phyloP scores from a whole-genome alignment of 345 rosid genomes.

The Corymbia maculata region DNA sequence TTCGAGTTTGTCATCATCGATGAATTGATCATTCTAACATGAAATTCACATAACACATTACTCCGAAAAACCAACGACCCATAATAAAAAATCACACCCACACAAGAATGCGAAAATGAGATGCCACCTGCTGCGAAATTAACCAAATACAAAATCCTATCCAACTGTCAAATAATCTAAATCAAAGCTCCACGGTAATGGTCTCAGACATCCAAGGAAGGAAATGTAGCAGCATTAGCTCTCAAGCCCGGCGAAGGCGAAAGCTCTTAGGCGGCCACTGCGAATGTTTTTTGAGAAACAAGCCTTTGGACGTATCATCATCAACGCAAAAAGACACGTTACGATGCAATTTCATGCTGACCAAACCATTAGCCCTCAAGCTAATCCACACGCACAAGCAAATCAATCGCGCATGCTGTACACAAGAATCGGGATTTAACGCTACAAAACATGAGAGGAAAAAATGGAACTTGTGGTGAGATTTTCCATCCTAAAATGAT shows the following conservation, averaged over 20 bases:
- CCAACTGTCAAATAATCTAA: neutral
- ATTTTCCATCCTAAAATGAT: neutral
- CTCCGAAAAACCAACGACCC: neutral
- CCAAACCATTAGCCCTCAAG: neutral
- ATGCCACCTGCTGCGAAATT: neutral
- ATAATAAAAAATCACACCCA: neutral
- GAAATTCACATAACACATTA: neutral
- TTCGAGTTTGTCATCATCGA: conserved; percentile 29
- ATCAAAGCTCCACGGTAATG: no score
- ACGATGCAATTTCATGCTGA: neutral
- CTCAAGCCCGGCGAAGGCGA: conserved; percentile 61
- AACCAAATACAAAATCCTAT: neutral
- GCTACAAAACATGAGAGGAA: neutral
- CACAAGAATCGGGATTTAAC: neutral
- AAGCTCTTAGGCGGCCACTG: conserved; percentile 90
- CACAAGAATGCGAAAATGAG: neutral
- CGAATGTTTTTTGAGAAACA: conserved; percentile 16
- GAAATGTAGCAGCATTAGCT: conserved; percentile 26
- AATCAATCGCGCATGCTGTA: neutral
- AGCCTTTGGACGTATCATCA: neutral
- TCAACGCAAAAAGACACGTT: neutral
- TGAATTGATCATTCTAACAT: neutral
- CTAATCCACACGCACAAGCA: neutral
- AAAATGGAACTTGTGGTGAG: neutral
- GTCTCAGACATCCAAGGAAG: neutral